Conservation (phyloP, 202 grass and related monocot species). For the Zoysia matrella region DNA sequence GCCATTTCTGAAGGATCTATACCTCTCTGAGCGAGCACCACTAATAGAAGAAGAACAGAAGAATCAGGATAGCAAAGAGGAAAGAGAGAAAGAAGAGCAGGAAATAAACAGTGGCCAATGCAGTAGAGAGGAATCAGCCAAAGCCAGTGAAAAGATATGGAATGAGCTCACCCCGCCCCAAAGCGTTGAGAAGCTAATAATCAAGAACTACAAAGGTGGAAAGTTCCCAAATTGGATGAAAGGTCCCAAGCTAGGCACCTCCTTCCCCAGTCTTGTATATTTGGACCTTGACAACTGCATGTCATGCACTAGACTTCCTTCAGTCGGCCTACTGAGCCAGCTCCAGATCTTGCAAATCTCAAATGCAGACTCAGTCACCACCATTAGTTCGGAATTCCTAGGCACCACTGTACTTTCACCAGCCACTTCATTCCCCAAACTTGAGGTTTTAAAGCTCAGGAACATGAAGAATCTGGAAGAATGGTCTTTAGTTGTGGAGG, state of each 20-base stretch:
- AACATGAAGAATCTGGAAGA: slow-evolving; percentile 79
- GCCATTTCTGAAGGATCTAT: slow-evolving; percentile 60
- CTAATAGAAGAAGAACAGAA: slow-evolving; percentile 43
- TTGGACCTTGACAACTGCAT: slow-evolving; percentile 65
- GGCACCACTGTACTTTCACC: slow-evolving; percentile 40
- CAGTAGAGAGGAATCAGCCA: slow-evolving; percentile 42
- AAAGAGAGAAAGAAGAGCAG: slow-evolving; percentile 34
- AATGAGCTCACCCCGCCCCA: slow-evolving; percentile 63
- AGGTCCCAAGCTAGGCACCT: slow-evolving; percentile 55
- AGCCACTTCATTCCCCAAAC: slow-evolving; percentile 66
- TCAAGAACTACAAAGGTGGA: slow-evolving; percentile 63
- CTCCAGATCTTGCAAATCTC: slow-evolving; percentile 69
- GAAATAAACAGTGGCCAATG: slow-evolving; percentile 27
- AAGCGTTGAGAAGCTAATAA: slow-evolving; percentile 60
- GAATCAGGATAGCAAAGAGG: slow-evolving; percentile 34
- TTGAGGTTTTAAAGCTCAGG: slow-evolving; percentile 63
- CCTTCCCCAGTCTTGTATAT: slow-evolving; percentile 59
- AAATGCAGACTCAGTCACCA: slow-evolving; percentile 55
- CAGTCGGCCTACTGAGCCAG: slow-evolving; percentile 67
- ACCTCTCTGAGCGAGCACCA: slow-evolving; percentile 53
- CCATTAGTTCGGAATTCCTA: slow-evolving; percentile 75
- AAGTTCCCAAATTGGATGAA: slow-evolving; percentile 79
- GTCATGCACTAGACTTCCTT: slow-evolving; percentile 64
- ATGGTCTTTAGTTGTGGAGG: slow-evolving; percentile 69
- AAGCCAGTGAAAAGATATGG: slow-evolving; percentile 70